Evolutionary conservation across 352 stramenopile genomes (phyloP).

Genomic region (Globisporangium splendens): DNA sequence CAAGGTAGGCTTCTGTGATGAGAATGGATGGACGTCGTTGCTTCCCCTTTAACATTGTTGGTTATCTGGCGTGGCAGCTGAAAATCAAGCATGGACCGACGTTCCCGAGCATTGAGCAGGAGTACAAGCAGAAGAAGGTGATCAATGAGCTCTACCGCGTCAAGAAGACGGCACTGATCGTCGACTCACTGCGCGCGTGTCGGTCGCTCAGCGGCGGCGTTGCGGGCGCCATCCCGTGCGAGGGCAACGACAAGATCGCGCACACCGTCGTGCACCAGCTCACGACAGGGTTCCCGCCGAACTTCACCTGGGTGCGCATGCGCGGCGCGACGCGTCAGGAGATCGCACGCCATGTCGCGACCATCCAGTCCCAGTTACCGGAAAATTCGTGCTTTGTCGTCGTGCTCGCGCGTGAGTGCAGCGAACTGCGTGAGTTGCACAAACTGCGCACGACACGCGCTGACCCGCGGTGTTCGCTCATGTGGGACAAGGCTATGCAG

Average conservation of each 20-base stretch:
- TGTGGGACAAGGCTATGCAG: slow-evolving; percentile 79
- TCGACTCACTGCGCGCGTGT: slow-evolving; percentile 62
- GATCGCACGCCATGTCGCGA: slow-evolving; percentile 5
- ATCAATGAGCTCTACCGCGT: slow-evolving; percentile 60
- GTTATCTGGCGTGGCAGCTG: slow-evolving; percentile 24
- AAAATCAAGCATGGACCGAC: slow-evolving; percentile 75
- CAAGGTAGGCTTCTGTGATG: slow-evolving; percentile 18
- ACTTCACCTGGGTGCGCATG: slow-evolving; percentile 74
- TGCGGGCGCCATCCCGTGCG: slow-evolving; percentile 56
- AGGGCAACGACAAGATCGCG: slow-evolving; percentile 43
- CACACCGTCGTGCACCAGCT: slow-evolving; percentile 68
- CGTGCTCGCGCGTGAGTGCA: slow-evolving; percentile 46
- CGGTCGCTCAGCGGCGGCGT: slow-evolving; percentile 59
- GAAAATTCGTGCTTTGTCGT: slow-evolving; percentile 57
- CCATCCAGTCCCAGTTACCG: slow-evolving; percentile 46
- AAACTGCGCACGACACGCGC: slow-evolving; percentile 73
- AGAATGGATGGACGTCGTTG: neutral
- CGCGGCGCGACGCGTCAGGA: slow-evolving; percentile 31
- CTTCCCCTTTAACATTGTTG: neutral
- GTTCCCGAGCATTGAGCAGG: slow-evolving; percentile 67
- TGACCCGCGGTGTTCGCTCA: slow-evolving; percentile 67
- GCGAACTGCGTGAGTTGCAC: slow-evolving; percentile 62
- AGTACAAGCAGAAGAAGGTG: slow-evolving; percentile 78
- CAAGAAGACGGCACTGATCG: slow-evolving; percentile 80
- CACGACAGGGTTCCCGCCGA: slow-evolving; percentile 75